Conservation (phyloP, 768 basidiomycete genomes). For the Russula brevipes region DNA sequence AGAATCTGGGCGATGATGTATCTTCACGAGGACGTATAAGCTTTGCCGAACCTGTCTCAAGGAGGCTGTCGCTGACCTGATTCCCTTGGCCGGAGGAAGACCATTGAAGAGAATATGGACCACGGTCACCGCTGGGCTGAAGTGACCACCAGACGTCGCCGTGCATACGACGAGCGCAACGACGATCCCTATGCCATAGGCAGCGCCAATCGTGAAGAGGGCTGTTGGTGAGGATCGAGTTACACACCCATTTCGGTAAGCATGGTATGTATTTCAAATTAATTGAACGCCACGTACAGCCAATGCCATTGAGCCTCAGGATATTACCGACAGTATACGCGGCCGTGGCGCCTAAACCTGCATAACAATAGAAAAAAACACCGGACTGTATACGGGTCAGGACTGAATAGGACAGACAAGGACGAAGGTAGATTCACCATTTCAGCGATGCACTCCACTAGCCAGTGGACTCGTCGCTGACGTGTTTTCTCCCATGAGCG, state of each 20-base stretch:
- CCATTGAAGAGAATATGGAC: conserved; percentile 47
- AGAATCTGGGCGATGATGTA: conserved; percentile 34
- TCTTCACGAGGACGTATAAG: conserved; percentile 12
- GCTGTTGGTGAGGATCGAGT: conserved; percentile 22
- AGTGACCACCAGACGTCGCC: conserved; percentile 38
- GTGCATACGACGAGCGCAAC: conserved; percentile 35
- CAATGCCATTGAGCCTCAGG: conserved; percentile 26
- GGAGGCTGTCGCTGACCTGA: conserved; percentile 36
- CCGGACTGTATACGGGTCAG: conserved; percentile 6
- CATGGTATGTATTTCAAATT: neutral
- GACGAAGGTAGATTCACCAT: conserved; percentile 35
- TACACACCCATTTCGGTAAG: neutral
- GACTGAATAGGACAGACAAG: neutral
- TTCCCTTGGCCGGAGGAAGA: conserved; percentile 49
- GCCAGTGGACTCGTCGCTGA: conserved; percentile 43
- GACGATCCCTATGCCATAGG: conserved; percentile 38
- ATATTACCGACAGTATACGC: conserved; percentile 32
- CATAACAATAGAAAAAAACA: conserved; percentile 22
- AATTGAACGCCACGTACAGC: conserved; percentile 28
- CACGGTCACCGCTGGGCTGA: conserved; percentile 55
- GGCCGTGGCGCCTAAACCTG: conserved; percentile 34
- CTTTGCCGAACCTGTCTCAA: neutral
- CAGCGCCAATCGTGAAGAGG: conserved; percentile 34
- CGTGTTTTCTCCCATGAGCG: conserved; percentile 45
- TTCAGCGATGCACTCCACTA: conserved; percentile 59